Conservation (phyloP, 495 filamentous ascomycete genomes). For the Opeltia flavorubescens region DNA sequence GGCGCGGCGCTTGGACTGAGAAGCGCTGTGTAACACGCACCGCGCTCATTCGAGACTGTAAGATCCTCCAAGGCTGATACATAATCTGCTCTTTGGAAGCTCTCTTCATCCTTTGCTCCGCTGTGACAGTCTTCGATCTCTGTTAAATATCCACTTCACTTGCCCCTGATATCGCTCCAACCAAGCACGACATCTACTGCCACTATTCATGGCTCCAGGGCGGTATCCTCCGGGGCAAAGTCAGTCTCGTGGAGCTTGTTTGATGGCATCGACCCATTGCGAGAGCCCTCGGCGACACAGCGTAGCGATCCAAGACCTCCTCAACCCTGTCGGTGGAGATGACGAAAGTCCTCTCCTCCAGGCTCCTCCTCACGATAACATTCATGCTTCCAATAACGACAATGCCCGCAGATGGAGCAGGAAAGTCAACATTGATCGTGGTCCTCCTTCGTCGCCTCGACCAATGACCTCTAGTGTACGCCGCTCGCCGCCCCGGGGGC, state of each 20-base stretch:
- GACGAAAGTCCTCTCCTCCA: background rate
- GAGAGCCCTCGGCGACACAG: conserved; percentile 6
- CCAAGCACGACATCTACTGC: background rate
- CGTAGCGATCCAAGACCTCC: conserved; percentile 12
- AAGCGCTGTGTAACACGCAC: conserved; percentile 1
- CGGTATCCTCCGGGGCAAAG: background rate
- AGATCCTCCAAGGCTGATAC: background rate
- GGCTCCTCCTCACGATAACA: background rate
- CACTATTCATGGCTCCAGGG: conserved; percentile 1
- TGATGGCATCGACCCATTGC: background rate
- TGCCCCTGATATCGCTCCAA: background rate
- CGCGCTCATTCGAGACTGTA: background rate
- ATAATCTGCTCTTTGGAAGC: background rate
- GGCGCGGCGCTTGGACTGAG: background rate
- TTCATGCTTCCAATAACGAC: background rate
- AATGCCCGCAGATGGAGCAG: background rate
- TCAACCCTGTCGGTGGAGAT: conserved; percentile 11
- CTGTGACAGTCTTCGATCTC: background rate
- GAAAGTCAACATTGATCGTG: background rate
- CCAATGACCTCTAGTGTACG: background rate
- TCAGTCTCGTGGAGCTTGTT: background rate
- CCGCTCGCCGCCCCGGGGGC: background rate
- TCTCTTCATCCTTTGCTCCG: background rate
- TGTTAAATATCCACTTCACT: background rate
- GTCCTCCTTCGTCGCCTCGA: background rate